phyloP scores from a whole-genome alignment of 108 stramenopile genomes.

The Pseudonitzschia delicatissima region DNA sequence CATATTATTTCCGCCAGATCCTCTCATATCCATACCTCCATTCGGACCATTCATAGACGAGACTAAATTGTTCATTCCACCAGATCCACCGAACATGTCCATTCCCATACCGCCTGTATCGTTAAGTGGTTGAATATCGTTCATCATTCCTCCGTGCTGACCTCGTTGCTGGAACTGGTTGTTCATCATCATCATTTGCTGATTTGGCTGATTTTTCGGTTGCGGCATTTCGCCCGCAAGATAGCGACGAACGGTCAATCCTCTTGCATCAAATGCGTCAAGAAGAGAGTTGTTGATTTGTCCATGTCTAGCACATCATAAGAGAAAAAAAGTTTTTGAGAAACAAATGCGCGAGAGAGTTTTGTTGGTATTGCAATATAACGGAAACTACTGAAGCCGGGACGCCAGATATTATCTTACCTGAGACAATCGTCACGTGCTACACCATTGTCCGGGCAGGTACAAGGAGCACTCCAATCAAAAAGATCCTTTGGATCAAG shows the following conservation, averaged over 20 bases:
- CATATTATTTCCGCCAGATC: neutral
- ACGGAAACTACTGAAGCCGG: too few species aligned
- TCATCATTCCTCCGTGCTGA: conserved; percentile 16
- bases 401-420: conserved; percentile 40
- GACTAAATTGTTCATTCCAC: conserved; percentile 1
- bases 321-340: neutral
- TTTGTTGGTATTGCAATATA: neutral
- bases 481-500: conserved; percentile 49
- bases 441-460: conserved; percentile 85
- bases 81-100: conserved; percentile 31
- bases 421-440: conserved; percentile 65
- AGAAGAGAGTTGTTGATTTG: conserved; percentile 73
- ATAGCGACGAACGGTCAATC: conserved; percentile 48
- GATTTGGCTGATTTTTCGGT: conserved; percentile 3
- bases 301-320: conserved; percentile 50
- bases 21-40: neutral
- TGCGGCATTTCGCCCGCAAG: conserved; percentile 15
- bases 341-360: neutral
- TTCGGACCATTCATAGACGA: conserved; percentile 20
- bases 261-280: conserved; percentile 66
- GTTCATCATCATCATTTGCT: conserved; percentile 27
- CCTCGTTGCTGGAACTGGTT: conserved; percentile 20
- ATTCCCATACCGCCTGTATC: conserved; percentile 25
- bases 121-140: conserved; percentile 17
- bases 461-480: conserved; percentile 69